Conservation (phyloP, 768 basidiomycete genomes). For the Tylopilus rubrobrunneus region DNA sequence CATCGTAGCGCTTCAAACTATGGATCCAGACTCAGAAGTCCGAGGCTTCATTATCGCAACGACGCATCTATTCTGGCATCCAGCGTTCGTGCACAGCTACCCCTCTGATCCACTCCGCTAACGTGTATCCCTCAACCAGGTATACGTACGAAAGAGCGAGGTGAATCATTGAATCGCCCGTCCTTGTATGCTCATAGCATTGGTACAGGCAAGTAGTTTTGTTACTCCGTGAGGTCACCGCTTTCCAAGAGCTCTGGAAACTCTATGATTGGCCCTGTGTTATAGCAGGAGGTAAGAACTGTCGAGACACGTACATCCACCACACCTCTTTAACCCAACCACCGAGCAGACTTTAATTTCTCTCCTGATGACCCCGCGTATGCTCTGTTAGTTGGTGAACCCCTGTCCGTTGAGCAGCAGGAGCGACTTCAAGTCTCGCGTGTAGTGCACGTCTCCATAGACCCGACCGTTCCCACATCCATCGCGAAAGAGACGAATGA, state of each 20-base stretch:
- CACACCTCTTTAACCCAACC: constrained; percentile 1
- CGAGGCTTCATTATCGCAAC: constrained; percentile 76
- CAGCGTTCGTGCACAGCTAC: constrained; percentile 47
- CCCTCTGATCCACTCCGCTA: not conserved
- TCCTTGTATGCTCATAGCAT: not conserved
- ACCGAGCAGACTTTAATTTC: constrained; percentile 79
- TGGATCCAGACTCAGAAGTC: constrained; percentile 26
- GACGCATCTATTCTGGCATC: constrained; percentile 96
- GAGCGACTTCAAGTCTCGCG: constrained; percentile 55
- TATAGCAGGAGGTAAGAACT: constrained; percentile 71
- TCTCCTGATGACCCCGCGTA: constrained; percentile 80
- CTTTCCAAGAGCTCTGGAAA: constrained; percentile 47
- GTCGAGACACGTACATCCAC: not conserved
- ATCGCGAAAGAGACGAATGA: constrained; percentile 24
- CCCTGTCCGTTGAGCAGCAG: constrained; percentile 52
- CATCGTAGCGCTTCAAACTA: constrained; percentile 60
- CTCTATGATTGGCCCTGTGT: constrained; percentile 69
- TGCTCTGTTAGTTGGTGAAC: constrained; percentile 63
- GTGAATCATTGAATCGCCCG: constrained; percentile 36
- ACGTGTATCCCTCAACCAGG: constrained; percentile 2
- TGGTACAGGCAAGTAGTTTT: constrained; percentile 68
- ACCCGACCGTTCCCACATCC: constrained; percentile 46
- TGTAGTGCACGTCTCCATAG: constrained; percentile 69
- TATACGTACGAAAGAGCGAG: constrained; percentile 80
- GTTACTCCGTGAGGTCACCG: constrained; percentile 57